Percentiles rank a stretch among this genome's conserved stretches.
Evolutionary conservation across 1,284 basidiomycete species (phyloP).

Genomic region (Acaromyces ingoldii): DNA sequence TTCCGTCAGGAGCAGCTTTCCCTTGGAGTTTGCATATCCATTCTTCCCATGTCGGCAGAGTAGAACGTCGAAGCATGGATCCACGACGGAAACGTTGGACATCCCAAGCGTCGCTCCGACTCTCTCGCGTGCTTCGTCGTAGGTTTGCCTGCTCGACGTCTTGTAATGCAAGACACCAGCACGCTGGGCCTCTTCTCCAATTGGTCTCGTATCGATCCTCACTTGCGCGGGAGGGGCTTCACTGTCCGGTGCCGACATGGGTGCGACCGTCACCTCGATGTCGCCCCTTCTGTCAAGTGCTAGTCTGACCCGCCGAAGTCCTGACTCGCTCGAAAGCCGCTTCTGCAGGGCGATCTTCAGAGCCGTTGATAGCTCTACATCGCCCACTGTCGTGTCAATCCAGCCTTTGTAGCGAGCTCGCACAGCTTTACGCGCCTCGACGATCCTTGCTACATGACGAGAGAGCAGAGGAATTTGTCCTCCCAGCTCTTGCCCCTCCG

Average conservation of each 20-base stretch:
- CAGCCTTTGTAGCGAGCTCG: neutral
- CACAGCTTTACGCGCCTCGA: neutral
- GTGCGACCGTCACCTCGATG: neutral
- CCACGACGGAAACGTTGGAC: neutral
- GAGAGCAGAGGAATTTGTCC: neutral
- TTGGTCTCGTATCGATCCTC: neutral
- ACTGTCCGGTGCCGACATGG: neutral
- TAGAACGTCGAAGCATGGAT: slow-evolving; percentile 3
- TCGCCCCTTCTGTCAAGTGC: neutral
- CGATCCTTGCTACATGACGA: neutral
- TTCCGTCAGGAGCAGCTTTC: neutral
- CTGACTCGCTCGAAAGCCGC: too few species aligned
- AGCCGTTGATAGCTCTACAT: too few species aligned
- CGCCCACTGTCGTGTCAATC: too few species aligned
- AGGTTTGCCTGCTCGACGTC: neutral
- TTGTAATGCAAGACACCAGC: neutral
- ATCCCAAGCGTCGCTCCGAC: slow-evolving; percentile 2
- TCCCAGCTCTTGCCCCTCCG: too few species aligned
- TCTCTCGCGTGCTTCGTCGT: neutral
- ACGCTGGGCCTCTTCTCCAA: neutral
- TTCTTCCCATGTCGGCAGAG: too few species aligned
- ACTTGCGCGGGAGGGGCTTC: neutral
- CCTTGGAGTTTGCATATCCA: neutral
- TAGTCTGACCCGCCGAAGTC: too few species aligned
- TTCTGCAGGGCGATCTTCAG: too few species aligned